These are phyloP conservation scores for Scytalidium lignicola DNA, from an alignment of 2,329 filamentous ascomycete species.

Conservation along the genomic window DNA sequence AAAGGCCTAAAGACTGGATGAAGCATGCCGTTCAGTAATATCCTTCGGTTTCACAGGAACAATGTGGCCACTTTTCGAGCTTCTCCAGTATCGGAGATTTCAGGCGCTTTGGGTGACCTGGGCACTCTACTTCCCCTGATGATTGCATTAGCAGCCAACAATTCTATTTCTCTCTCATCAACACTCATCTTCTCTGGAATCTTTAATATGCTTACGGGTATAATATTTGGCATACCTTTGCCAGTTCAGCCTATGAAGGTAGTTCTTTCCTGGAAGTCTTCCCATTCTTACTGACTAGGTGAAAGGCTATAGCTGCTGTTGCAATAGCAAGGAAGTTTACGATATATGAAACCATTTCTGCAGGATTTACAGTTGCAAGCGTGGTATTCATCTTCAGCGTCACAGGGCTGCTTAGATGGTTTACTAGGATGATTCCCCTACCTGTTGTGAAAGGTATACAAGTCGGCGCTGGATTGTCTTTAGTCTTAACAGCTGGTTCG, in stretches of 20 bases:
- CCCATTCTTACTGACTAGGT: conserved; percentile 32
- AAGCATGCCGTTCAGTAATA: conserved; percentile 14
- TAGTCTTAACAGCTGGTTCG: conserved; percentile 72
- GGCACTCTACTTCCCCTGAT: conserved; percentile 86
- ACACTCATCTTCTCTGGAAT: conserved; percentile 86
- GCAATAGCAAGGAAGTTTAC: conserved; percentile 69
- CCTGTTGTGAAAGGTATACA: conserved; percentile 94
- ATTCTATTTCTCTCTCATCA: conserved; percentile 73
- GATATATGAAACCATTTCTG: conserved; percentile 69
- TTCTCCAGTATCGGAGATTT: conserved; percentile 69
- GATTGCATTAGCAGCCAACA: conserved; percentile 74
- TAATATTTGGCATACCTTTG: conserved; percentile 79
- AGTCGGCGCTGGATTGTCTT: conserved; percentile 79
- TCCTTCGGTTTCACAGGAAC: conserved; percentile 29
- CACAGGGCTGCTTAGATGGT: conserved; percentile 72
- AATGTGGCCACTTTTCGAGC: conserved; percentile 52
- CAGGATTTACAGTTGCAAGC: conserved; percentile 72
- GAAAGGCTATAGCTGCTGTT: conserved; percentile 79
- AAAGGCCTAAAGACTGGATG: background rate
- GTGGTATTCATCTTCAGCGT: conserved; percentile 72
- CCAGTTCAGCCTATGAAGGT: conserved; percentile 86
- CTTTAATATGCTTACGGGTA: conserved; percentile 79
- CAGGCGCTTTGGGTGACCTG: conserved; percentile 82
- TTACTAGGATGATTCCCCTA: conserved; percentile 63
- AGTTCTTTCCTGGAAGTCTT: background rate